Evolutionary conservation across 2,329 filamentous ascomycete genomes (phyloP).

Genomic region (Allantophomopsis lycopodina): DNA sequence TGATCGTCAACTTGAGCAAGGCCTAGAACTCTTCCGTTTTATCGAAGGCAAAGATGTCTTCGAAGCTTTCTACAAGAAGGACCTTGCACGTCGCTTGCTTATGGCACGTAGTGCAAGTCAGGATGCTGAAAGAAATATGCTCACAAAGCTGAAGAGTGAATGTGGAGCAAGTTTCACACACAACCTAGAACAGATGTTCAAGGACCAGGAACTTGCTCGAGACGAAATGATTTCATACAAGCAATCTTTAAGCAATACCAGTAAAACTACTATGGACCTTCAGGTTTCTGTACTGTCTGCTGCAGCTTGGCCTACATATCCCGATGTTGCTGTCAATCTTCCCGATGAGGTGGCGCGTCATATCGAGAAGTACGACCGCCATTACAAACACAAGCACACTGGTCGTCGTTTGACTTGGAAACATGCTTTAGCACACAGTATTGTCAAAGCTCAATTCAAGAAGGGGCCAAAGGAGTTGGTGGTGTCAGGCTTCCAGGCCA

Average conservation of each 20-base stretch:
- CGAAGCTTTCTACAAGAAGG: conserved; percentile 98
- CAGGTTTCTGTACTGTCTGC: conserved; percentile 84
- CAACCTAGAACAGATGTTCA: conserved; percentile 98
- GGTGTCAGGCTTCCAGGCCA: conserved; percentile 83
- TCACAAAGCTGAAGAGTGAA: conserved; percentile 80
- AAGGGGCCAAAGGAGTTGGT: conserved; percentile 77
- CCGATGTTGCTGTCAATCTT: conserved; percentile 58
- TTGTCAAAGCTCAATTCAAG: conserved; percentile 68
- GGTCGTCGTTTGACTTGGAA: conserved; percentile 85
- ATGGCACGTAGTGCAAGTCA: conserved; percentile 89
- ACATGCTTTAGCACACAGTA: conserved; percentile 81
- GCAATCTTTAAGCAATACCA: conserved; percentile 38
- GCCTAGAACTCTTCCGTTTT: conserved; percentile 88
- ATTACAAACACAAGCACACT: conserved; percentile 83
- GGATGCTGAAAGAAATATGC: conserved; percentile 92
- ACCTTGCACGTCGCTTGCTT: conserved; percentile 75
- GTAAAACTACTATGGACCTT: conserved; percentile 50
- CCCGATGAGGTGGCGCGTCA: conserved; percentile 64
- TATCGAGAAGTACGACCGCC: conserved; percentile 67
- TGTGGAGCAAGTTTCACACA: conserved; percentile 92
- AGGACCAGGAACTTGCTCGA: conserved; percentile 83
- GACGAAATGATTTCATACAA: conserved; percentile 92
- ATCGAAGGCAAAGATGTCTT: conserved; percentile 97
- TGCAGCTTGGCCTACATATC: conserved; percentile 85
- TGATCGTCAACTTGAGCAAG: conserved; percentile 82